Evolutionary conservation across 495 filamentous ascomycete genomes (phyloP).

Genomic region (Paragyromitra xinjiangensis): DNA sequence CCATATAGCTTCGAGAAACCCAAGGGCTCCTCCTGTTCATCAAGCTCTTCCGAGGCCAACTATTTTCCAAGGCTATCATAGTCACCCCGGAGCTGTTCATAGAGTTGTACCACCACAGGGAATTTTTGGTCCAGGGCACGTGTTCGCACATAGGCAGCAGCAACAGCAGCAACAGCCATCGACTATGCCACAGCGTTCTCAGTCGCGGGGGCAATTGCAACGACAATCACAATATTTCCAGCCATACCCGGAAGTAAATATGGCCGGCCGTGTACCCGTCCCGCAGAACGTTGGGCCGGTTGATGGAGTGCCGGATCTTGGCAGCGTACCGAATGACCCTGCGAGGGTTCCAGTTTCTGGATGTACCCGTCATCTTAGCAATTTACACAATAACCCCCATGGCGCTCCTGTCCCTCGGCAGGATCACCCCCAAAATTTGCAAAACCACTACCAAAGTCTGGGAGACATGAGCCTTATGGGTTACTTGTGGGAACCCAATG

Average conservation of each 20-base stretch:
- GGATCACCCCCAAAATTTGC: constrained; percentile 59
- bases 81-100: constrained; percentile 20
- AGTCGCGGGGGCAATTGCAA: constrained; percentile 37
- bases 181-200: constrained; percentile 46
- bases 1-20: constrained; percentile 1
- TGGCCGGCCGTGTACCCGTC: constrained; percentile 14
- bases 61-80: constrained; percentile 15
- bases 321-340: constrained; percentile 9
- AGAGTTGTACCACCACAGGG: constrained; percentile 20
- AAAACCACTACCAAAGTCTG: constrained; percentile 53
- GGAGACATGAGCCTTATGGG: constrained; percentile 9
- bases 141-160: constrained; percentile 23
- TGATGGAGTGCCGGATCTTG: constrained; percentile 13
- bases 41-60: constrained; percentile 30
- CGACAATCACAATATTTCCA: constrained; percentile 44
- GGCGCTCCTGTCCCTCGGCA: constrained; percentile 42
- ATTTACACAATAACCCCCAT: constrained; percentile 28
- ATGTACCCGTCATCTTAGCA: constrained; percentile 26
- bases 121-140: constrained; percentile 15
- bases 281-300: constrained; percentile 9
- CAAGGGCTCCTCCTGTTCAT: constrained; percentile 1
- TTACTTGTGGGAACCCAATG: constrained; percentile 35
- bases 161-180: neutral
- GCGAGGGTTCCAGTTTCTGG: constrained; percentile 12
- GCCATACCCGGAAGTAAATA: constrained; percentile 39